Evolutionary conservation across 2,329 filamentous ascomycete genomes (phyloP).

Genomic region (Cadophora luteo-olivacea): DNA sequence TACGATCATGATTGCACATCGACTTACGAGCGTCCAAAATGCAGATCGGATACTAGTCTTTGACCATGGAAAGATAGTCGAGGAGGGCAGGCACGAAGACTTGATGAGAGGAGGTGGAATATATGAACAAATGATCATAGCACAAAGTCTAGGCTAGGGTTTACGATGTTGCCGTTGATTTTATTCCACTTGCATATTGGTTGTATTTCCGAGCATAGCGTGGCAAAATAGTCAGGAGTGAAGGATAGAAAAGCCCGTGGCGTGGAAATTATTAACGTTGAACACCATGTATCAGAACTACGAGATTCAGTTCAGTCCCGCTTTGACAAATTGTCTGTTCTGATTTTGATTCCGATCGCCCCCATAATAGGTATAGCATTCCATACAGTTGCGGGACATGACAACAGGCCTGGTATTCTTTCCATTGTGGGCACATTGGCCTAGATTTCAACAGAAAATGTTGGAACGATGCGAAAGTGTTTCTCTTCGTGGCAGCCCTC

Average conservation of each 20-base stretch:
- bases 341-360: no score
- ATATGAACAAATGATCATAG: conserved; percentile 45
- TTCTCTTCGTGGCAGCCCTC: background rate
- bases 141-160: conserved; percentile 27
- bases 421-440: no score
- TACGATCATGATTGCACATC: conserved; percentile 63
- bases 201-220: background rate
- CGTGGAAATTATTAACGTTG: background rate
- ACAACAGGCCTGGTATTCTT: no score
- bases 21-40: conserved; percentile 61
- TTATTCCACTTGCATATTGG: background rate
- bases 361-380: no score
- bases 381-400: no score
- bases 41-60: conserved; percentile 64
- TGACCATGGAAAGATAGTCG: conserved; percentile 59
- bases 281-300: background rate
- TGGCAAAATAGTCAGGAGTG: background rate
- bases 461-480: background rate
- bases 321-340: no score
- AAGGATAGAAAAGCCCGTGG: no score
- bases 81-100: conserved; percentile 60
- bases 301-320: background rate
- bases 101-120: conserved; percentile 58
- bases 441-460: background rate
- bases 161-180: background rate